Evolutionary conservation across 2,329 filamentous ascomycete species (phyloP).

Genomic region (Nigrograna mackinnonii): DNA sequence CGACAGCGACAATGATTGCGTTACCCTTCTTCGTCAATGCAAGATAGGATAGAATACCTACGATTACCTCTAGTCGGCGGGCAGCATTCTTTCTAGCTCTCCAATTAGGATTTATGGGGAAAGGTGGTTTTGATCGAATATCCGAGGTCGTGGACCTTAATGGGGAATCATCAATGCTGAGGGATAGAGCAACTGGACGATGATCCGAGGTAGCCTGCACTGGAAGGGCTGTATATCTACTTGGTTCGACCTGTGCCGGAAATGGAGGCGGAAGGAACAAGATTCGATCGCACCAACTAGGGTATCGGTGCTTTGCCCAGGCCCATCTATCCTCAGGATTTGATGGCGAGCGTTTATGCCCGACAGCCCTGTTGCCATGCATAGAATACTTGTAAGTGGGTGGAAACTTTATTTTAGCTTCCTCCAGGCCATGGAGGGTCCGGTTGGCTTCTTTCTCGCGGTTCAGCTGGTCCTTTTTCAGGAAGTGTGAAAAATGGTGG

Average conservation of each 20-base stretch:
- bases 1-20: constrained; percentile 37
- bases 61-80: constrained; percentile 60
- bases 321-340: constrained; percentile 56
- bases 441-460: constrained; percentile 69
- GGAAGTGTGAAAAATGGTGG: constrained; percentile 66
- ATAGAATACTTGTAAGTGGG: constrained; percentile 89
- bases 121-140: constrained; percentile 55
- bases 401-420: constrained; percentile 76
- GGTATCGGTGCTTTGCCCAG: constrained; percentile 80
- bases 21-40: constrained; percentile 51
- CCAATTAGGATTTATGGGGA: constrained; percentile 62
- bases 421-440: constrained; percentile 77
- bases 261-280: constrained; percentile 66
- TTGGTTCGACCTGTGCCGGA: constrained; percentile 55
- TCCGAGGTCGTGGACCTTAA: constrained; percentile 32
- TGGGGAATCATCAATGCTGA: constrained; percentile 64
- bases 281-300: constrained; percentile 91
- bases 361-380: constrained; percentile 8
- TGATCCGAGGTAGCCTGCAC: constrained; percentile 86
- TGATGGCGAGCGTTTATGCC: constrained; percentile 13
- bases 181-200: constrained; percentile 75
- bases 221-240: constrained; percentile 74
- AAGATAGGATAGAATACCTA: constrained; percentile 62
- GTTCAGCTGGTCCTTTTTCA: constrained; percentile 77
- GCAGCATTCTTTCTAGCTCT: constrained; percentile 56